These are phyloP conservation scores for Monilinia aucupariae DNA, from an alignment of 2,329 filamentous ascomycete genomes.

Conservation along the genomic window DNA sequence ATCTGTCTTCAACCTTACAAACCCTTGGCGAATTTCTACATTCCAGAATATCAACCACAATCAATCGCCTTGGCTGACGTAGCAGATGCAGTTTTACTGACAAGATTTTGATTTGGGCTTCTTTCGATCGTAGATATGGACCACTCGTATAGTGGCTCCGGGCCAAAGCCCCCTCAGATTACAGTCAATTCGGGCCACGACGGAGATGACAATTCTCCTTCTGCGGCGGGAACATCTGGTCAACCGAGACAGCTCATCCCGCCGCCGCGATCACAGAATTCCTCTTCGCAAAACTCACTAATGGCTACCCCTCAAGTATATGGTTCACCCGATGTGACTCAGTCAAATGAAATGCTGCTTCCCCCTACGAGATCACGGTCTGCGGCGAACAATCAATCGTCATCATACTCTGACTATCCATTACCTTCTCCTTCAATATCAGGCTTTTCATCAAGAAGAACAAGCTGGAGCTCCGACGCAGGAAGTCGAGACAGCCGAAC, in stretches of 20 bases:
- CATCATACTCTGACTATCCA: slow-evolving; percentile 41
- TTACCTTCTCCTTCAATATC: slow-evolving; percentile 41
- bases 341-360: slow-evolving; percentile 45
- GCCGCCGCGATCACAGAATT: slow-evolving; percentile 18
- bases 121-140: slow-evolving; percentile 8
- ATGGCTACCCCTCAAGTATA: slow-evolving; percentile 23
- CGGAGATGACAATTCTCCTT: slow-evolving; percentile 42
- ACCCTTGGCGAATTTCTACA: not conserved
- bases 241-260: slow-evolving; percentile 33
- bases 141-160: slow-evolving; percentile 15
- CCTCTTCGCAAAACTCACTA: slow-evolving; percentile 18
- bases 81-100: slow-evolving; percentile 8
- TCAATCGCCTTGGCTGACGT: slow-evolving; percentile 4
- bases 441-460: slow-evolving; percentile 50
- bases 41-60: slow-evolving; percentile 10
- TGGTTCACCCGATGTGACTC: slow-evolving; percentile 25
- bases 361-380: slow-evolving; percentile 43
- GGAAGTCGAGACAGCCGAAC: slow-evolving; percentile 47
- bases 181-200: slow-evolving; percentile 55
- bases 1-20: slow-evolving; percentile 8
- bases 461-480: slow-evolving; percentile 59
- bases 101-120: slow-evolving; percentile 1
- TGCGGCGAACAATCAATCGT: slow-evolving; percentile 40
- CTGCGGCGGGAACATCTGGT: slow-evolving; percentile 28
- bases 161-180: slow-evolving; percentile 48